Evolutionary conservation across 768 basidiomycete species (phyloP).

Genomic region (Sporobolomyces roseus): DNA sequence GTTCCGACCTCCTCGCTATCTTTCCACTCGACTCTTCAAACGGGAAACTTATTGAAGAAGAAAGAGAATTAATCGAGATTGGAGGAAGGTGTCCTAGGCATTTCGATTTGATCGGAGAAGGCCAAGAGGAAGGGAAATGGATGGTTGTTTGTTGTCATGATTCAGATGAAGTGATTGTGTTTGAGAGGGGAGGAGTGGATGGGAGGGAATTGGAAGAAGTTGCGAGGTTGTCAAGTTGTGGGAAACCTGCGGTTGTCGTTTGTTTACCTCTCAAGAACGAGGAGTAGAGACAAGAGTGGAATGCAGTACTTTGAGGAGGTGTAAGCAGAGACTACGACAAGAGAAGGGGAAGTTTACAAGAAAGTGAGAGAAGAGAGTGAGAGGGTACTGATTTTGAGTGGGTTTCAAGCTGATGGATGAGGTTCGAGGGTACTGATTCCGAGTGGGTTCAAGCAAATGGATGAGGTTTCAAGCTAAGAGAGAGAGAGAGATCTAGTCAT

Average conservation of each 20-base stretch:
- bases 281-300: not conserved
- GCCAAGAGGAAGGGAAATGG: constrained; percentile 9
- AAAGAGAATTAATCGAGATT: not conserved
- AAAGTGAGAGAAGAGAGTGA: too few species aligned
- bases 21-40: constrained; percentile 12
- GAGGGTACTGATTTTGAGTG: too few species aligned
- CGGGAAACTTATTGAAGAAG: not conserved
- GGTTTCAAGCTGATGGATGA: too few species aligned
- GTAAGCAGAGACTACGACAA: not conserved
- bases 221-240: constrained; percentile 4
- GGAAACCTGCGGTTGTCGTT: constrained; percentile 16
- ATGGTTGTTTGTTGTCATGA: constrained; percentile 34
- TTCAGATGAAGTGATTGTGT: constrained; percentile 35
- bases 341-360: not conserved
- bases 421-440: too few species aligned
- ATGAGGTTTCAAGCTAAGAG: too few species aligned
- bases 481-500: too few species aligned
- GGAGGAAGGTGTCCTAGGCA: constrained; percentile 35
- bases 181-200: constrained; percentile 7
- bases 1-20: constrained; percentile 27
- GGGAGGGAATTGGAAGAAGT: constrained; percentile 24
- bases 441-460: too few species aligned
- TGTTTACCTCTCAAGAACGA: constrained; percentile 10
- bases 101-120: not conserved
- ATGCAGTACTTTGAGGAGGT: not conserved